phyloP scores from a whole-genome alignment of 2,329 filamentous ascomycete species.

The Fusarium sp. region DNA sequence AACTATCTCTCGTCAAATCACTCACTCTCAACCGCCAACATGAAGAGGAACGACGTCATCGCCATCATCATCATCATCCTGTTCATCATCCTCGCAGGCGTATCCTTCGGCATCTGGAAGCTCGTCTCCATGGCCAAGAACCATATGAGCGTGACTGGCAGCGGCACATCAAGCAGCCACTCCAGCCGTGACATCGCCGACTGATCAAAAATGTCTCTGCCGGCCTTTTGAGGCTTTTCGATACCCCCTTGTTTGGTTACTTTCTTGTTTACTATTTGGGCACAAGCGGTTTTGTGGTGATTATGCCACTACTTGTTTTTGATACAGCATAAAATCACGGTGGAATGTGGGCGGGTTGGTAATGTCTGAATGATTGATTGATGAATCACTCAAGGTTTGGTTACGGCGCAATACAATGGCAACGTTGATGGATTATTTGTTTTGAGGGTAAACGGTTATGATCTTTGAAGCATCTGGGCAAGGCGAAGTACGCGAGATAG shows the following conservation, averaged over 20 bases:
- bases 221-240: slow-evolving; percentile 14
- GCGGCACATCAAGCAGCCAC: slow-evolving; percentile 44
- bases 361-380: slow-evolving; percentile 27
- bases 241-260: slow-evolving; percentile 16
- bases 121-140: slow-evolving; percentile 67
- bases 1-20: neutral
- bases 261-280: slow-evolving; percentile 26
- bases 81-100: slow-evolving; percentile 71
- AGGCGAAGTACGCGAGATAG: slow-evolving; percentile 25
- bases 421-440: neutral
- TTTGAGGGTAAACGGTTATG: slow-evolving; percentile 13
- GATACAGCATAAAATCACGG: slow-evolving; percentile 29
- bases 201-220: slow-evolving; percentile 5
- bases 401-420: slow-evolving; percentile 37
- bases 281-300: slow-evolving; percentile 25
- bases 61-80: slow-evolving; percentile 77
- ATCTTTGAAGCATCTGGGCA: neutral
- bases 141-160: slow-evolving; percentile 56
- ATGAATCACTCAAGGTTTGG: slow-evolving; percentile 31
- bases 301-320: slow-evolving; percentile 9
- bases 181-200: slow-evolving; percentile 34
- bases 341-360: slow-evolving; percentile 17
- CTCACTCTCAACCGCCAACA: slow-evolving; percentile 54
- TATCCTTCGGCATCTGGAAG: slow-evolving; percentile 74
- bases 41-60: slow-evolving; percentile 76